These are phyloP conservation scores for Penicillium canescens DNA, from an alignment of 495 filamentous ascomycete genomes.

Conservation along the genomic window DNA sequence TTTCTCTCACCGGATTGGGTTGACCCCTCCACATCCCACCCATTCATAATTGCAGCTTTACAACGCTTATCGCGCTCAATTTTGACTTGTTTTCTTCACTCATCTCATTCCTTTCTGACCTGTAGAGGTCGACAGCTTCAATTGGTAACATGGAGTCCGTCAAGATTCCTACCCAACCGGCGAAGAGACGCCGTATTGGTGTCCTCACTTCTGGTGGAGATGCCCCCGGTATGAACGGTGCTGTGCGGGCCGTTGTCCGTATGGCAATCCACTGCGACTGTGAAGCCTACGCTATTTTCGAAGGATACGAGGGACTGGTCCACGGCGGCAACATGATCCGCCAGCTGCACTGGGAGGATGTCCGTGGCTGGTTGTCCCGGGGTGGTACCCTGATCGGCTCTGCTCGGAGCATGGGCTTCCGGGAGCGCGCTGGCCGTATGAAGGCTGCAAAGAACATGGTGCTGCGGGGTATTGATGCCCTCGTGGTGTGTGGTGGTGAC, in stretches of 20 bases:
- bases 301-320: slow-evolving; percentile 96
- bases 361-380: slow-evolving; percentile 90
- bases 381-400: slow-evolving; percentile 97
- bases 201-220: slow-evolving; percentile 98
- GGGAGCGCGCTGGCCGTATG: slow-evolving; percentile 78
- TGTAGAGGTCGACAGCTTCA: slow-evolving; percentile 13
- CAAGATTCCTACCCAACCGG: slow-evolving; percentile 34
- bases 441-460: slow-evolving; percentile 91
- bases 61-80: slow-evolving; percentile 11
- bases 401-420: slow-evolving; percentile 86
- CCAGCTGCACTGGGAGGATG: slow-evolving; percentile 89
- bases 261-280: slow-evolving; percentile 87
- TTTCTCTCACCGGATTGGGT: slow-evolving; percentile 47
- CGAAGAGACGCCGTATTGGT: slow-evolving; percentile 78
- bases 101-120: slow-evolving; percentile 14
- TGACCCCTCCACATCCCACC: slow-evolving; percentile 27
- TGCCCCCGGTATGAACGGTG: slow-evolving; percentile 97
- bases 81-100: slow-evolving; percentile 6
- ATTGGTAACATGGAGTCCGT: slow-evolving; percentile 34
- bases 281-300: slow-evolving; percentile 85
- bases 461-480: slow-evolving; percentile 86
- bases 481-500: slow-evolving; percentile 97
- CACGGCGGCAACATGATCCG: slow-evolving; percentile 84
- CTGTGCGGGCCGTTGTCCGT: slow-evolving; percentile 89
- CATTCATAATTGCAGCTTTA: slow-evolving; percentile 15